Conservation (phyloP, 805 yeast genomes). For the Candida sanyiensis region DNA sequence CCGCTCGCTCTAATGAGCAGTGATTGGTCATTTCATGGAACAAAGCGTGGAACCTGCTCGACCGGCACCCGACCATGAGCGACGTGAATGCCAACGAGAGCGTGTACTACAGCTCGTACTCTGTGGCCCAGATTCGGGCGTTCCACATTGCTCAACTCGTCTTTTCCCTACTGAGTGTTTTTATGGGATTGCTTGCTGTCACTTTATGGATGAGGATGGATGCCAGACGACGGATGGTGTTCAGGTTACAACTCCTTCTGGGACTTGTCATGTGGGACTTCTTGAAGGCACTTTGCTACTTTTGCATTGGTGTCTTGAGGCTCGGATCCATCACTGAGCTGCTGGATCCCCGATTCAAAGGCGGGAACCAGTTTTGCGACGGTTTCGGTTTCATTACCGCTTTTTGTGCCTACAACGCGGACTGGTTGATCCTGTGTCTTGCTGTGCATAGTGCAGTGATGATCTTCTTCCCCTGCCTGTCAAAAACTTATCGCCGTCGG, state of each 20-base stretch:
- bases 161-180: constrained; percentile 12
- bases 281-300: constrained; percentile 13
- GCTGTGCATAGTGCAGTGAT: constrained; percentile 19
- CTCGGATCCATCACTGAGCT: background rate
- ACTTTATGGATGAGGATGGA: constrained; percentile 22
- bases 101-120: constrained; percentile 2
- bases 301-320: constrained; percentile 4
- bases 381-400: constrained; percentile 17
- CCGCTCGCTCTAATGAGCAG: too few relatives aligned
- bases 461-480: constrained; percentile 14
- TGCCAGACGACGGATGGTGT: constrained; percentile 17
- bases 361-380: constrained; percentile 14
- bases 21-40: too few relatives aligned
- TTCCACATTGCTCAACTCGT: constrained; percentile 13
- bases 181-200: constrained; percentile 15
- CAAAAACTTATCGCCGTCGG: constrained; percentile 9
- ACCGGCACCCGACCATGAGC: background rate
- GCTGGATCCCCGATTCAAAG: background rate
- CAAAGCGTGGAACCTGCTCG: too few relatives aligned
- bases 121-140: constrained; percentile 6
- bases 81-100: background rate
- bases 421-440: constrained; percentile 14
- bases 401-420: constrained; percentile 13
- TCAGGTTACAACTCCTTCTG: constrained; percentile 19
- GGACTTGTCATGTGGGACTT: constrained; percentile 16